phyloP scores from a whole-genome alignment of 768 basidiomycete species.

The Xerocomus spinulosus region DNA sequence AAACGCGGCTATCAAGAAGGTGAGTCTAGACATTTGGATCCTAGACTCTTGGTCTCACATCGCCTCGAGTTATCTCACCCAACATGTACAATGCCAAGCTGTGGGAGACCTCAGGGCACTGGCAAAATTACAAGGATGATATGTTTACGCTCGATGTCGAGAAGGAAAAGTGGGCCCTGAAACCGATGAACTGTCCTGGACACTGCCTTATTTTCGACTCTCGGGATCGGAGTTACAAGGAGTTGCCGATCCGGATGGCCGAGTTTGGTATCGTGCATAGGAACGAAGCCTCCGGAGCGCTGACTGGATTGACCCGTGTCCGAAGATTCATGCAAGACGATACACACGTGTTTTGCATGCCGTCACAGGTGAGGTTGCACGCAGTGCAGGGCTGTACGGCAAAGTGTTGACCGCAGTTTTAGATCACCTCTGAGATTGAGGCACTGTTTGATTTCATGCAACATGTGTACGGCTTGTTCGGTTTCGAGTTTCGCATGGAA shows the following conservation, averaged over 20 bases:
- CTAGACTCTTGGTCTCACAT: slow-evolving; percentile 6
- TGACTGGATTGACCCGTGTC: slow-evolving; percentile 91
- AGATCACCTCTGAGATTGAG: slow-evolving; percentile 86
- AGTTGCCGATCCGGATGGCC: slow-evolving; percentile 95
- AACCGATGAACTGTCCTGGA: slow-evolving; percentile 99
- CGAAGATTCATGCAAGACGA: slow-evolving; percentile 97
- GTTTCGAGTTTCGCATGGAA: slow-evolving; percentile 90
- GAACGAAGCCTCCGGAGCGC: slow-evolving; percentile 92
- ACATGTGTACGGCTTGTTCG: slow-evolving; percentile 88
- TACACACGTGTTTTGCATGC: slow-evolving; percentile 98
- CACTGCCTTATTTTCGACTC: slow-evolving; percentile 96
- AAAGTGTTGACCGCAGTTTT: slow-evolving; percentile 1
- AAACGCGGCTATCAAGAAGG: slow-evolving; percentile 96
- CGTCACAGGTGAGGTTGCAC: slow-evolving; percentile 58
- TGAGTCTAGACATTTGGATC: slow-evolving; percentile 22
- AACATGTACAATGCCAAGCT: slow-evolving; percentile 96
- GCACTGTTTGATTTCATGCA: slow-evolving; percentile 93
- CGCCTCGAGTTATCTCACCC: slow-evolving; percentile 79
- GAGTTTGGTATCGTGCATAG: slow-evolving; percentile 97
- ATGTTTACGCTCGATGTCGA: slow-evolving; percentile 96
- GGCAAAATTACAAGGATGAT: slow-evolving; percentile 96
- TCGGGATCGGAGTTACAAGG: slow-evolving; percentile 88
- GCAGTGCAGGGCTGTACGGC: not conserved
- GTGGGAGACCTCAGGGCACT: slow-evolving; percentile 98
- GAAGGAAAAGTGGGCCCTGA: slow-evolving; percentile 93